Percentiles rank a stretch among this genome's conserved stretches.
phyloP scores from a whole-genome alignment of 495 filamentous ascomycete species.

The Neurospora discreta region DNA sequence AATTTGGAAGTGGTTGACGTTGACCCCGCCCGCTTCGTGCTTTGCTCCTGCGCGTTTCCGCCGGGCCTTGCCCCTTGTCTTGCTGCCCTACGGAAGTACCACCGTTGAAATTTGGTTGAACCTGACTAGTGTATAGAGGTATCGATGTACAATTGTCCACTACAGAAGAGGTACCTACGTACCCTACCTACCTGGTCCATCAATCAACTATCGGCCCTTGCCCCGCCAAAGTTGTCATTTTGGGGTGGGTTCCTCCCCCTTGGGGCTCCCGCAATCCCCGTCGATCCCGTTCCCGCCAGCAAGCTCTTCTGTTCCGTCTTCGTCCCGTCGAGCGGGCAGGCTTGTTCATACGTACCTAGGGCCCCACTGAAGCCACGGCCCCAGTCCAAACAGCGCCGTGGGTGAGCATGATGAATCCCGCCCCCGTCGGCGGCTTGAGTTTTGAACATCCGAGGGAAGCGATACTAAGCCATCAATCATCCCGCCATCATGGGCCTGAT shows the following conservation, averaged over 20 bases:
- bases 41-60: neutral
- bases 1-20: neutral
- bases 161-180: neutral
- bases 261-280: neutral
- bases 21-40: neutral
- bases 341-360: neutral
- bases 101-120: neutral
- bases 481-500: neutral
- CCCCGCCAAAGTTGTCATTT: neutral
- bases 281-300: neutral
- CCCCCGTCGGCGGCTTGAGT: neutral
- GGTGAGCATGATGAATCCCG: no score
- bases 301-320: neutral
- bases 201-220: neutral
- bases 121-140: neutral
- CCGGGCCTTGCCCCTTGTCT: neutral
- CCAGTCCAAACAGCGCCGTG: neutral
- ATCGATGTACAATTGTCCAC: no score
- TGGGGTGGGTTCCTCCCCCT: neutral
- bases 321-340: neutral
- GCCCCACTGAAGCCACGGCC: neutral
- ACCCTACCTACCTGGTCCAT: neutral
- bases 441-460: neutral
- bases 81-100: neutral
- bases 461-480: neutral